Conservation (phyloP, 805 yeast genomes). For the Starmera pachycereana region DNA sequence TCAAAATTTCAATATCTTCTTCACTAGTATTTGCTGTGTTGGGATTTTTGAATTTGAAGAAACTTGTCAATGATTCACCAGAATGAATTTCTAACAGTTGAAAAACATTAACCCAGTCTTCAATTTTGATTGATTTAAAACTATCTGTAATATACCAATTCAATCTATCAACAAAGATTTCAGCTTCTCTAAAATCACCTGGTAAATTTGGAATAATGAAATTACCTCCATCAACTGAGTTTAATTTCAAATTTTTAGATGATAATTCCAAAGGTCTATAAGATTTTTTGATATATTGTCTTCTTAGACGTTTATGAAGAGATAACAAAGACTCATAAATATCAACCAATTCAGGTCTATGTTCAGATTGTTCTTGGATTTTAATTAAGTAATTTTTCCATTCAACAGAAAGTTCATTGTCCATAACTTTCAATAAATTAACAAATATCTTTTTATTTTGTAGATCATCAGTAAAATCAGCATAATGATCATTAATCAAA, state of each 20-base stretch:
- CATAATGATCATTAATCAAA: conserved; percentile 62
- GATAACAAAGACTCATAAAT: conserved; percentile 22
- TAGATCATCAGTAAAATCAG: conserved; percentile 64
- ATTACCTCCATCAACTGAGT: not conserved
- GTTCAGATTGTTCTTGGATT: conserved; percentile 10
- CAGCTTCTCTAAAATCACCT: conserved; percentile 38
- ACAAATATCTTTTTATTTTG: conserved; percentile 48
- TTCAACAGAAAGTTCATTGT: conserved; percentile 46
- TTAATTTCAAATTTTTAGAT: conserved; percentile 6
- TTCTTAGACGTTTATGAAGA: conserved; percentile 56
- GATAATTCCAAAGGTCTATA: conserved; percentile 42
- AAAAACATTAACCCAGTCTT: conserved; percentile 73
- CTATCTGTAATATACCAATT: conserved; percentile 52
- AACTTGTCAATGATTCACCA: conserved; percentile 41
- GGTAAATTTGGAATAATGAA: conserved; percentile 9
- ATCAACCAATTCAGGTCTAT: conserved; percentile 18
- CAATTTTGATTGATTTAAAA: conserved; percentile 44
- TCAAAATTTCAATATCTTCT: conserved; percentile 50
- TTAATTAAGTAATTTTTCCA: conserved; percentile 32
- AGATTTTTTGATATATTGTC: conserved; percentile 56
- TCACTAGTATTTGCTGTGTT: conserved; percentile 27
- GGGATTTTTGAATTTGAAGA: conserved; percentile 41
- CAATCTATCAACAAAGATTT: conserved; percentile 50
- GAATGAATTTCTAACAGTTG: conserved; percentile 66
- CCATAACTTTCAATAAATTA: conserved; percentile 55